These are phyloP conservation scores for Rhododendron griersonianum DNA, from an alignment of 148 eudicot species.

Conservation along the genomic window DNA sequence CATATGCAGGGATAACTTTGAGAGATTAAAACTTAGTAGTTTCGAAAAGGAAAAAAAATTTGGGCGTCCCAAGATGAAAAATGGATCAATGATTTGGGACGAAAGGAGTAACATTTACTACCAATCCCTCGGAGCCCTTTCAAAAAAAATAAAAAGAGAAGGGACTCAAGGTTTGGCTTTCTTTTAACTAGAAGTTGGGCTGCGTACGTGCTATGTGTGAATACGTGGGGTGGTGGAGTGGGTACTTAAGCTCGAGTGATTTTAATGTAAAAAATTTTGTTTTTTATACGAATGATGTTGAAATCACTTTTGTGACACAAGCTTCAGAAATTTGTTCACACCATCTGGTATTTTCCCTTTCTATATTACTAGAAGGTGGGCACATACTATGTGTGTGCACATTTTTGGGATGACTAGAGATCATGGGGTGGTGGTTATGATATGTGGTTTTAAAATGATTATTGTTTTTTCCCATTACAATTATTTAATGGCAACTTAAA, in stretches of 20 bases:
- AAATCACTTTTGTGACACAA: background rate
- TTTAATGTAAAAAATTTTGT: background rate
- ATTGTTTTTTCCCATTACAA: background rate
- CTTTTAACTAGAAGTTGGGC: background rate
- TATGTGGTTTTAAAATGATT: background rate
- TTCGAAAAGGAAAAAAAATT: background rate
- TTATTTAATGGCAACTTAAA: too few relatives aligned
- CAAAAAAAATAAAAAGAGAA: background rate
- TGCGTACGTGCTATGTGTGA: background rate
- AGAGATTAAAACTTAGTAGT: background rate
- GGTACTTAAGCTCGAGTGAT: background rate
- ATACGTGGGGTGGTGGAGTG: background rate
- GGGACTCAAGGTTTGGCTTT: background rate
- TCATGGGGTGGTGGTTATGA: background rate
- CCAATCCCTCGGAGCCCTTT: background rate
- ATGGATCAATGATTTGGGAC: background rate
- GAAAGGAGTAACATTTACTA: background rate
- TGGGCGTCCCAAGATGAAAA: background rate
- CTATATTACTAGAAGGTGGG: background rate
- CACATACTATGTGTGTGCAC: background rate
- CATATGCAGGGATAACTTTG: background rate
- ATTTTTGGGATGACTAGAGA: background rate
- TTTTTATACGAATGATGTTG: background rate
- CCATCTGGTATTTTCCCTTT: background rate
- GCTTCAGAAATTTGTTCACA: background rate